Evolutionary conservation across 2,329 filamentous ascomycete species (phyloP).

Genomic region (Chlorencoelia australis): DNA sequence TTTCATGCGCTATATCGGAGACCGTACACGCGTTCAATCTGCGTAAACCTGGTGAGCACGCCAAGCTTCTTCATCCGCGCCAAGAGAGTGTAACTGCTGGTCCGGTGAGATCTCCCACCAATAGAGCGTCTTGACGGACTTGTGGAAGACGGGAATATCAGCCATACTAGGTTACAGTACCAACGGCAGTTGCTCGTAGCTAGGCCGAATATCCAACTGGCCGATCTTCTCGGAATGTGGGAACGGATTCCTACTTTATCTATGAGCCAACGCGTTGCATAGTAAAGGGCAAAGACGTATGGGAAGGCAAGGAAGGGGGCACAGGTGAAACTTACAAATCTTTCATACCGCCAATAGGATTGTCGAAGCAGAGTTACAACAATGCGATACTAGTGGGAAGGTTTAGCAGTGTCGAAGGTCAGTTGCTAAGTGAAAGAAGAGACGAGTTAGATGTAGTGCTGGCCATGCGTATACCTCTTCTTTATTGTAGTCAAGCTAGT

Average conservation of each 20-base stretch:
- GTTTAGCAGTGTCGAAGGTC: conserved; percentile 11
- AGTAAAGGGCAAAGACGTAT: too few relatives aligned
- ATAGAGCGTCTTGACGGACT: conserved; percentile 26
- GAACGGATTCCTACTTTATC: conserved; percentile 25
- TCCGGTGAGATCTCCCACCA: conserved; percentile 14
- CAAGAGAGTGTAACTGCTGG: conserved; percentile 17
- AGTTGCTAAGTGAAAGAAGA: conserved; percentile 13
- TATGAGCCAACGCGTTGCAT: too few relatives aligned
- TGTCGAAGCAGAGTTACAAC: conserved; percentile 9
- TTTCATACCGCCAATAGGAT: conserved; percentile 9
- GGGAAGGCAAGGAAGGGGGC: too few relatives aligned
- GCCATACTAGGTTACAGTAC: too few relatives aligned
- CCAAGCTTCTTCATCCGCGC: conserved; percentile 14
- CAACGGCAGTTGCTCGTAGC: too few relatives aligned
- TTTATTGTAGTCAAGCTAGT: conserved; percentile 22
- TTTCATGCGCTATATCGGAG: conserved; percentile 18
- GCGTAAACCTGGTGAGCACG: conserved; percentile 12
- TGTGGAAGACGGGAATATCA: conserved; percentile 29
- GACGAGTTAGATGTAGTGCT: conserved; percentile 15
- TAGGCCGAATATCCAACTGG: too few relatives aligned
- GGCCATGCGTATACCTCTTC: conserved; percentile 19
- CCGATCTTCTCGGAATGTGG: too few relatives aligned
- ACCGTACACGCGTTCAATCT: conserved; percentile 14
- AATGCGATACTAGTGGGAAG: conserved; percentile 13
- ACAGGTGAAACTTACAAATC: conserved; percentile 9